These are phyloP conservation scores for Ophiostoma perfectum DNA, from an alignment of 2,329 filamentous ascomycete species.

Conservation along the genomic window DNA sequence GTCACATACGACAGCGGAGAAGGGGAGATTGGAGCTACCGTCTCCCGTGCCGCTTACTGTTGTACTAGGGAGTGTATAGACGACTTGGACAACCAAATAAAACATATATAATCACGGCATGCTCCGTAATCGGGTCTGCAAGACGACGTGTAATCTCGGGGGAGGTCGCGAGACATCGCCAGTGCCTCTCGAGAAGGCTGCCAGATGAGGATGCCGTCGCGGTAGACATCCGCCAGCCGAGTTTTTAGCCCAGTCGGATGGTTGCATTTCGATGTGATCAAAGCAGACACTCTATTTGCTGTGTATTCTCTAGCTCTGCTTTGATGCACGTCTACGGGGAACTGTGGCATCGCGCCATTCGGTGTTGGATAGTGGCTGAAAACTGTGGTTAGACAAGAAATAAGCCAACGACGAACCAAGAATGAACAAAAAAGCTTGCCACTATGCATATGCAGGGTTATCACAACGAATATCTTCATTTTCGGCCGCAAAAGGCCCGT, in stretches of 20 bases:
- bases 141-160: background rate
- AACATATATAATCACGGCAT: background rate
- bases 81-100: background rate
- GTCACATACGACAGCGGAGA: background rate
- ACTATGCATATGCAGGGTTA: conserved; percentile 8
- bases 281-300: background rate
- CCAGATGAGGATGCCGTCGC: background rate
- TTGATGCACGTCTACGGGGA: too few relatives aligned
- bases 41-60: background rate
- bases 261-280: background rate
- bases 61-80: too few relatives aligned
- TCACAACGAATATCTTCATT: background rate
- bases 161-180: background rate
- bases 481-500: conserved; percentile 8
- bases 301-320: too few relatives aligned
- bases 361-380: too few relatives aligned
- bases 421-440: too few relatives aligned
- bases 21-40: background rate
- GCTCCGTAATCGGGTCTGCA: conserved; percentile 1
- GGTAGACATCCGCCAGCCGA: background rate
- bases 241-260: background rate
- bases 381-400: too few relatives aligned
- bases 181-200: background rate
- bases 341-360: too few relatives aligned
- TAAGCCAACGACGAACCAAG: too few relatives aligned